Base-by-base conservation (phyloP, 2,329 filamentous ascomycete species). In the Oidium heveae region DNA sequence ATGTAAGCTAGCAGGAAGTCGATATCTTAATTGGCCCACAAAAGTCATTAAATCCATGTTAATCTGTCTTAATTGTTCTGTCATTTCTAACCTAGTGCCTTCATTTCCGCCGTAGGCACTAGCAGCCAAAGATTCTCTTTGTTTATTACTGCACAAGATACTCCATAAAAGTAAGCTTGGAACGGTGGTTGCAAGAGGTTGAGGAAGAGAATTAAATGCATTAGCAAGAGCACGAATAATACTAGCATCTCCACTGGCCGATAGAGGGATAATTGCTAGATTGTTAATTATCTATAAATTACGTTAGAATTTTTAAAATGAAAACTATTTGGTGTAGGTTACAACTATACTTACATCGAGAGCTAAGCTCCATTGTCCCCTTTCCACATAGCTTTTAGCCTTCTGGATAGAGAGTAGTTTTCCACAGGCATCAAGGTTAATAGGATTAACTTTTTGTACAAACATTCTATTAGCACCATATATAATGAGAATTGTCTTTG, bases 101-200 rank as follows among this genome's bases (percentile, higher is more conserved):
- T 80, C 78, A 67, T 82, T 82, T 58, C 77, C 82, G 61, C 82
- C 86, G 67, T 83, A 95, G 61, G 82, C 76, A 32, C 81, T 80
- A 56, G 73, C 75, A 55, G 75, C 74, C 50, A 93, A 73, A 57
- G 80, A 72, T 61, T 84, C 80, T 58, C 85, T 77, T 68, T 94
- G 82, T 55, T 80, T 76, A 52, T 82, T 81, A 68, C 88, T 93
- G 69, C 84, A 87, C 44, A 82, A 76, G 60, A 98, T 86, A 52
- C 86, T 86, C 91, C 91, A 96, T 70, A 94, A 82, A 58, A 98
- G 75, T 58, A 96, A 73, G 67, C 89, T 86, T 18, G 89, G 89
- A 61, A 95, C 80, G 63, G 91, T 94, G 65, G 86, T 81, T 2
- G 88, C 82, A 43, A 98, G 84, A 8, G 87, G 78, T 60, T 86